Percentiles rank a stretch among this genome's conserved stretches.
phyloP scores from a whole-genome alignment of 257 asterid species.

The Solanum lycopersicoides region DNA sequence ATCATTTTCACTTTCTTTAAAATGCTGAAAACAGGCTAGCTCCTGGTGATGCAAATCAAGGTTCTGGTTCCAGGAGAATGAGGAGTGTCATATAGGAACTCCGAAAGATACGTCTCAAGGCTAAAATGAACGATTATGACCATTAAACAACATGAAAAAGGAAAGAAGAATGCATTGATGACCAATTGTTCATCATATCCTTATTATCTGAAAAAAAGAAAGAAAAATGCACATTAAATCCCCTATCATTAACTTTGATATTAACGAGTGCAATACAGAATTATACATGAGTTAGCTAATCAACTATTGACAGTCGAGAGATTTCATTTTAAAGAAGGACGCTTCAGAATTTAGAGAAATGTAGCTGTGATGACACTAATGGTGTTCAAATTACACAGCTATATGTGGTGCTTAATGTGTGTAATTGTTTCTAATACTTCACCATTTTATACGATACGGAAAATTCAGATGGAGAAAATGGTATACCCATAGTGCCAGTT shows the following conservation, averaged over 20 bases:
- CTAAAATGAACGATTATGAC: neutral
- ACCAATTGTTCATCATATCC: neutral
- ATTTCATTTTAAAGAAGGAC: neutral
- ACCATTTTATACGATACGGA: neutral
- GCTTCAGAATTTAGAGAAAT: neutral
- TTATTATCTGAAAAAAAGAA: neutral
- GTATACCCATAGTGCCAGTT: slow-evolving; percentile 88
- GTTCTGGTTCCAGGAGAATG: neutral
- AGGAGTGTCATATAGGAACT: neutral
- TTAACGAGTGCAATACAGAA: neutral
- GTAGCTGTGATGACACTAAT: neutral
- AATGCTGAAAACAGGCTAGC: neutral
- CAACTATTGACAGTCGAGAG: neutral
- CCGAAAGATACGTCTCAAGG: neutral
- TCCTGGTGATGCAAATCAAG: neutral
- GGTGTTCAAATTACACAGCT: neutral
- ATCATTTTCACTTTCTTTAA: neutral
- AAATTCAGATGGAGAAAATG: neutral
- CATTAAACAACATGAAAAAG: neutral
- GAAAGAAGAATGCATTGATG: neutral
- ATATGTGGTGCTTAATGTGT: neutral
- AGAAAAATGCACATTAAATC: neutral
- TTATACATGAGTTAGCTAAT: neutral
- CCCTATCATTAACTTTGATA: neutral
- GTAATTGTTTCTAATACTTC: neutral